These are phyloP conservation scores for Phylloporus sp. DNA, from an alignment of 768 basidiomycete species.

Conservation along the genomic window DNA sequence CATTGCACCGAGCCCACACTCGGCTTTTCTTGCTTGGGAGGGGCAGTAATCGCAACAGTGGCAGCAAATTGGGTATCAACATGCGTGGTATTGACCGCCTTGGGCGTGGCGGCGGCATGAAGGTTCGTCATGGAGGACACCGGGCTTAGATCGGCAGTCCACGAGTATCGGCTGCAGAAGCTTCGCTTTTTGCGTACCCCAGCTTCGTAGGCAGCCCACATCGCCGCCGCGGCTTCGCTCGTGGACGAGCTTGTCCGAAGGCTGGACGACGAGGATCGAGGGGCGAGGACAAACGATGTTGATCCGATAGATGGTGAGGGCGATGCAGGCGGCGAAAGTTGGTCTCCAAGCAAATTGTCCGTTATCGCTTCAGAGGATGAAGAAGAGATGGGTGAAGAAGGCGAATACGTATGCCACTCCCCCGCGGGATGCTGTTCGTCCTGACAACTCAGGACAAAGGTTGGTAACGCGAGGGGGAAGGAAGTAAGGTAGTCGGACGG, in stretches of 20 bases:
- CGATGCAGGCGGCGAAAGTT: constrained; percentile 25
- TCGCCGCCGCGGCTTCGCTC: constrained; percentile 21
- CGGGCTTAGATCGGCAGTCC: constrained; percentile 26
- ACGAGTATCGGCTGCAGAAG: constrained; percentile 28
- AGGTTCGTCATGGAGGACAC: constrained; percentile 21
- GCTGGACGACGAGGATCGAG: constrained; percentile 30
- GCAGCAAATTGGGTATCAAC: constrained; percentile 5
- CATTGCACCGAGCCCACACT: constrained; percentile 17
- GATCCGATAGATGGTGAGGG: constrained; percentile 29
- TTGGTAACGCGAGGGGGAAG: constrained; percentile 55
- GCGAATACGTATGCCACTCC: constrained; percentile 28
- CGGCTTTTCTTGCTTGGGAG: background rate
- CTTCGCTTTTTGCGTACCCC: constrained; percentile 34
- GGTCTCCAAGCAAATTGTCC: constrained; percentile 19
- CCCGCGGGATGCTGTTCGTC: constrained; percentile 20
- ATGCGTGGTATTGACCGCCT: constrained; percentile 11
- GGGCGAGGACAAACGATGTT: constrained; percentile 21
- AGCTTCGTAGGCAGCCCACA: constrained; percentile 32
- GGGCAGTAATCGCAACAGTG: constrained; percentile 5
- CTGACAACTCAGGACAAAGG: constrained; percentile 30
- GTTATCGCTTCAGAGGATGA: constrained; percentile 28
- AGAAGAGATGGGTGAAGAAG: constrained; percentile 29
- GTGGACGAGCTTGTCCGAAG: constrained; percentile 18
- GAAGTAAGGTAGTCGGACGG: constrained; percentile 48
- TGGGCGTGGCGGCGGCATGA: constrained; percentile 14